These are phyloP conservation scores for Lantana camara DNA, from an alignment of 257 asterid genomes.

Conservation along the genomic window DNA sequence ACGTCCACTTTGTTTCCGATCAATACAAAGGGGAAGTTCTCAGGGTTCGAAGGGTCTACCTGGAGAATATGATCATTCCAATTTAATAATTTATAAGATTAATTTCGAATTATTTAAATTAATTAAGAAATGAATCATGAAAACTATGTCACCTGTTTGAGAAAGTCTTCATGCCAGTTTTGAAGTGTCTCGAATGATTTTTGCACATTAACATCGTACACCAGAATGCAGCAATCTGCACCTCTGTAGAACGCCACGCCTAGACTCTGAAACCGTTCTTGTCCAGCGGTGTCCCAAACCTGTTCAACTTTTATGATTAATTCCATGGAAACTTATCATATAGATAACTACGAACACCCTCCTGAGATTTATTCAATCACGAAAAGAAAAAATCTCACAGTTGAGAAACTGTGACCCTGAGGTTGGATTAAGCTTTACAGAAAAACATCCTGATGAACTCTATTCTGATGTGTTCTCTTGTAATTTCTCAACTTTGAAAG, in stretches of 20 bases:
- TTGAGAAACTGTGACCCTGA: too few species aligned
- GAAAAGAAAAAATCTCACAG: too few species aligned
- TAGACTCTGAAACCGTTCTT: conserved; percentile 84
- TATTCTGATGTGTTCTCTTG: too few species aligned
- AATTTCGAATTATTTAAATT: neutral
- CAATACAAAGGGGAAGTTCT: conserved; percentile 71
- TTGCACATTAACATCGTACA: conserved; percentile 67
- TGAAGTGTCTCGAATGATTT: conserved; percentile 87
- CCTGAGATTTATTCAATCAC: too few species aligned
- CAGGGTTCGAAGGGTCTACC: conserved; percentile 69
- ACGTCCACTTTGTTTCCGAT: conserved; percentile 88
- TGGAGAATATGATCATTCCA: conserved; percentile 20
- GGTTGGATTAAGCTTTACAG: too few species aligned
- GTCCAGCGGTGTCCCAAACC: conserved; percentile 99
- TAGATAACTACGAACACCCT: too few species aligned
- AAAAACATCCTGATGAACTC: too few species aligned
- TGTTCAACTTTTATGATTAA: conserved; percentile 6
- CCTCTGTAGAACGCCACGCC: conserved; percentile 91
- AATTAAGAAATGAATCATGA: neutral
- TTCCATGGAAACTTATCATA: too few species aligned
- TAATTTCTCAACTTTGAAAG: too few species aligned
- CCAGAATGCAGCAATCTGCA: conserved; percentile 90
- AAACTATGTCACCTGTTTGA: conserved; percentile 55
- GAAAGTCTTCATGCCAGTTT: conserved; percentile 75
- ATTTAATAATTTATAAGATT: neutral